phyloP scores from a whole-genome alignment of 805 yeast genomes.

The Candida michaelii region DNA sequence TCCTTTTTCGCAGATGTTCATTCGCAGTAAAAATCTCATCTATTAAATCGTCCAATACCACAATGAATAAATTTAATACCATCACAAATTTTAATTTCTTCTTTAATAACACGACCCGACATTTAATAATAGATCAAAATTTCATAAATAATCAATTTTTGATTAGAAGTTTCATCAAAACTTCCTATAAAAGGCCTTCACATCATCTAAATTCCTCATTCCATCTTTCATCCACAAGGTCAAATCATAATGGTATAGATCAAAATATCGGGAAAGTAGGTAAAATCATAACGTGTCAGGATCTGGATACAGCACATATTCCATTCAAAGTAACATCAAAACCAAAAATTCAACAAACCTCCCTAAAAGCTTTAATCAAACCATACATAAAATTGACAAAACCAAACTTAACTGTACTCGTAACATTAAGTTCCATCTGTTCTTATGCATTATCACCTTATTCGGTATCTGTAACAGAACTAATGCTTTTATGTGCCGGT shows the following conservation, averaged over 20 bases:
- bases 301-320: conserved; percentile 28
- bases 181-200: conserved; percentile 9
- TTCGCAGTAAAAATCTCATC: conserved; percentile 4
- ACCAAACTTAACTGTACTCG: conserved; percentile 83
- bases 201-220: conserved; percentile 14
- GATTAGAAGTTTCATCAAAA: conserved; percentile 9
- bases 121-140: conserved; percentile 29
- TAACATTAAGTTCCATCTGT: conserved; percentile 88
- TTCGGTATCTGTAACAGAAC: conserved; percentile 68
- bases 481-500: conserved; percentile 75
- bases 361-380: conserved; percentile 42
- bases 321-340: conserved; percentile 60
- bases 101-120: conserved; percentile 34
- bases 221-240: conserved; percentile 14
- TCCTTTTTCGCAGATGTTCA: background rate
- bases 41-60: conserved; percentile 1
- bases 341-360: conserved; percentile 9
- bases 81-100: conserved; percentile 35
- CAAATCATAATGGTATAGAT: background rate
- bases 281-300: conserved; percentile 46
- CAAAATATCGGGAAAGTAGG: conserved; percentile 28
- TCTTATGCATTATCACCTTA: conserved; percentile 90
- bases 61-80: conserved; percentile 21
- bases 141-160: conserved; percentile 34
- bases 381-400: conserved; percentile 84